phyloP scores from a whole-genome alignment of 768 basidiomycete genomes.

The Mycena filopes region DNA sequence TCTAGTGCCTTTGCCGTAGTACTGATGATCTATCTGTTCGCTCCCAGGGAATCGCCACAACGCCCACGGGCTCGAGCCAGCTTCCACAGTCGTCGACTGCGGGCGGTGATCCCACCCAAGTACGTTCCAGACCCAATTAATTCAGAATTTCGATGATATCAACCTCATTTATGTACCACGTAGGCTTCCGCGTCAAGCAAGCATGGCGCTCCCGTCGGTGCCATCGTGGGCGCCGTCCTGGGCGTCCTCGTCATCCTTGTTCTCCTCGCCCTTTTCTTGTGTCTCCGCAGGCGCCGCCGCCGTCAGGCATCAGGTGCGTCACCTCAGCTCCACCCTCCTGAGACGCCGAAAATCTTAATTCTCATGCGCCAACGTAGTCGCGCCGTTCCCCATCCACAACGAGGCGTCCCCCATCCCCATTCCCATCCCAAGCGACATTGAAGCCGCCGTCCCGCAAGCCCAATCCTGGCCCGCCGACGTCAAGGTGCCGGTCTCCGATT shows the following conservation, averaged over 20 bases:
- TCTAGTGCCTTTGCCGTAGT: too few relatives aligned
- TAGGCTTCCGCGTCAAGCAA: background rate
- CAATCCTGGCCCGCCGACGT: background rate
- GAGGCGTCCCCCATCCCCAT: too few relatives aligned
- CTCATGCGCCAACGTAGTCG: too few relatives aligned
- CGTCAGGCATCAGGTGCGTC: background rate
- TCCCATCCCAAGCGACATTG: too few relatives aligned
- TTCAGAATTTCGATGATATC: too few relatives aligned
- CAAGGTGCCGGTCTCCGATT: background rate
- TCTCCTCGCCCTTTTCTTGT: slow-evolving; percentile 17
- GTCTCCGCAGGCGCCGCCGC: slow-evolving; percentile 11
- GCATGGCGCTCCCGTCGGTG: slow-evolving; percentile 10
- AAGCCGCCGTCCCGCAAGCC: too few relatives aligned
- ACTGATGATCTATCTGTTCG: too few relatives aligned
- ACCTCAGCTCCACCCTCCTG: too few relatives aligned
- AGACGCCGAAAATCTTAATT: too few relatives aligned
- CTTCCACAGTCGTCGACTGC: background rate
- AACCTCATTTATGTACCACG: background rate
- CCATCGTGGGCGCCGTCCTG: slow-evolving; percentile 27
- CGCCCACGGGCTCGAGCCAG: too few relatives aligned
- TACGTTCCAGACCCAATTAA: too few relatives aligned
- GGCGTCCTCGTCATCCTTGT: slow-evolving; percentile 9
- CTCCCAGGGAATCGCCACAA: background rate
- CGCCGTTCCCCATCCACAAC: too few relatives aligned
- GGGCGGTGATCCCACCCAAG: background rate